Conservation (phyloP, 257 asterid species). For the Solanum virginianum region DNA sequence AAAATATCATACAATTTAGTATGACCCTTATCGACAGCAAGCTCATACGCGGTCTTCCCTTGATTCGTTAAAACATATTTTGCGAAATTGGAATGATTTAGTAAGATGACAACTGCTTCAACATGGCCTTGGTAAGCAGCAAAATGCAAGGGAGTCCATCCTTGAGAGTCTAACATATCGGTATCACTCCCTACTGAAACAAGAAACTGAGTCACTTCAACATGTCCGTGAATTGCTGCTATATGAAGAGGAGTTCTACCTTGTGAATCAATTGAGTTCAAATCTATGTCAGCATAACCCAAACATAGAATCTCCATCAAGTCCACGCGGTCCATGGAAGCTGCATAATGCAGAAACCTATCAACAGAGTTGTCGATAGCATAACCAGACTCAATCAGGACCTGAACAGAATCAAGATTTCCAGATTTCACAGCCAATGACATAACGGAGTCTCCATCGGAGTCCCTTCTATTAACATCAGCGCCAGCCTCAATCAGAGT, state of each 20-base stretch:
- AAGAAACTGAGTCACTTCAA: slow-evolving; percentile 36
- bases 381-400: slow-evolving; percentile 44
- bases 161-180: slow-evolving; percentile 20
- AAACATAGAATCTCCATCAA: slow-evolving; percentile 40
- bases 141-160: slow-evolving; percentile 53
- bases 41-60: slow-evolving; percentile 44
- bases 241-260: slow-evolving; percentile 52
- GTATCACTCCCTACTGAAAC: slow-evolving; percentile 30
- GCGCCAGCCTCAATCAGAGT: slow-evolving; percentile 54
- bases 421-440: slow-evolving; percentile 41
- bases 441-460: slow-evolving; percentile 15
- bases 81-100: slow-evolving; percentile 21
- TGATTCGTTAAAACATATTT: slow-evolving; percentile 31
- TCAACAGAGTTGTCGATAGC: slow-evolving; percentile 14
- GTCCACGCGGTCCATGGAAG: slow-evolving; percentile 29
- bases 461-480: slow-evolving; percentile 27
- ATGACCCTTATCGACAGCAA: slow-evolving; percentile 42
- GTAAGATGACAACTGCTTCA: slow-evolving; percentile 23
- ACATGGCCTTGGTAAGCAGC: slow-evolving; percentile 34
- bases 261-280: slow-evolving; percentile 23
- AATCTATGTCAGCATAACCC: slow-evolving; percentile 31
- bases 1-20: slow-evolving; percentile 23
- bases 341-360: slow-evolving; percentile 35
- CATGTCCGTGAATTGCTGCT: slow-evolving; percentile 33
- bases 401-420: slow-evolving; percentile 17